Percentiles rank a stretch among this genome's conserved stretches.
Evolutionary conservation across 768 basidiomycete genomes (phyloP).

Genomic region (Tricholomella constricta): DNA sequence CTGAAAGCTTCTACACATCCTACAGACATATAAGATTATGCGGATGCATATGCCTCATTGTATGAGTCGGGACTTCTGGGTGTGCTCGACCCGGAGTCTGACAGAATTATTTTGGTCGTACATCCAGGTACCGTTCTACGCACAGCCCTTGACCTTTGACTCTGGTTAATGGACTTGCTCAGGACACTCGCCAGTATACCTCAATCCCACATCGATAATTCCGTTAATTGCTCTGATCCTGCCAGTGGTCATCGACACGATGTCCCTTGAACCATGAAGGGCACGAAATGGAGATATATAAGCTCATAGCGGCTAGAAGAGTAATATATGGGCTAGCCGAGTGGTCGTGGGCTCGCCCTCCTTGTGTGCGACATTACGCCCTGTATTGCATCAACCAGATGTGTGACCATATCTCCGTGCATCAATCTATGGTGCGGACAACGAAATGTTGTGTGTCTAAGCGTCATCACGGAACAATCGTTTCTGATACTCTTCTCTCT

Average conservation of each 20-base stretch:
- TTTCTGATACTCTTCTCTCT: background rate
- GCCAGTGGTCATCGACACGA: constrained; percentile 29
- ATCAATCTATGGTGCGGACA: constrained; percentile 30
- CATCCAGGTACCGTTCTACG: constrained; percentile 29
- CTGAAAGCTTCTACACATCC: background rate
- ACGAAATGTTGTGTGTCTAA: constrained; percentile 32
- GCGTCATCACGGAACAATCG: background rate
- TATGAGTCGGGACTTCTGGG: constrained; percentile 29
- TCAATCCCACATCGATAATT: constrained; percentile 28
- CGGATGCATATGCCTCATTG: constrained; percentile 28
- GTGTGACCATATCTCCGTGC: constrained; percentile 26
- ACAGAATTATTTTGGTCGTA: constrained; percentile 30
- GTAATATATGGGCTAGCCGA: constrained; percentile 26
- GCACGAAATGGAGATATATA: constrained; percentile 27
- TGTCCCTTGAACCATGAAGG: constrained; percentile 21
- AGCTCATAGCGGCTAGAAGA: constrained; percentile 23
- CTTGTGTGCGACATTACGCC: constrained; percentile 28
- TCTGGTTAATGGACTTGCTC: background rate
- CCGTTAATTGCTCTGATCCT: constrained; percentile 28
- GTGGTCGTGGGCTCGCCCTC: constrained; percentile 28
- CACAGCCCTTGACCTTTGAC: background rate
- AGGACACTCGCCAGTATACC: constrained; percentile 27
- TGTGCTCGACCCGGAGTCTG: constrained; percentile 18
- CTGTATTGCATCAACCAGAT: constrained; percentile 30
- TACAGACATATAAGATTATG: constrained; percentile 32